These are phyloP conservation scores for Coemansia sp. DNA, from an alignment of 192 early-diverging fungal genomes.

Conservation along the genomic window DNA sequence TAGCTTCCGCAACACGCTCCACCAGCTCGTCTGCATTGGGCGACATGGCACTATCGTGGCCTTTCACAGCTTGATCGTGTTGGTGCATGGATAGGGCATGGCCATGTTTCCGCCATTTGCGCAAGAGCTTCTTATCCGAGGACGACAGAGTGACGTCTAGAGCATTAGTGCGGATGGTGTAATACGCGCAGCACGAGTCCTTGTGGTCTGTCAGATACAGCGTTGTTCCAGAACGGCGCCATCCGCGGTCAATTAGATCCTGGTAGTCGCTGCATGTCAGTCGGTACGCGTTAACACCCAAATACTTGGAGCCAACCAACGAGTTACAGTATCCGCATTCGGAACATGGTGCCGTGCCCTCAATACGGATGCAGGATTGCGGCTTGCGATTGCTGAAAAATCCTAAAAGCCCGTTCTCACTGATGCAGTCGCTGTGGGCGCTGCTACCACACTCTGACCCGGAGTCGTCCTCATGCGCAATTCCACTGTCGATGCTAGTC, in stretches of 20 bases:
- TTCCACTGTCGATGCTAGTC: conserved; percentile 1
- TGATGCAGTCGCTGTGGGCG: neutral
- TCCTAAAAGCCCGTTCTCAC: neutral
- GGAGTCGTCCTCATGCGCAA: neutral
- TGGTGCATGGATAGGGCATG: neutral
- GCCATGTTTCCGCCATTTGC: conserved; percentile 20
- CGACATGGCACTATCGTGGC: neutral
- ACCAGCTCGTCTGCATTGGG: neutral
- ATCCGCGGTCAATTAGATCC: conserved; percentile 48
- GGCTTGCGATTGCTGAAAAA: neutral
- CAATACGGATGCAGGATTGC: neutral
- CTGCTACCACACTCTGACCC: conserved; percentile 2
- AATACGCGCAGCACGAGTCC: conserved; percentile 59
- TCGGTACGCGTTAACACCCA: neutral
- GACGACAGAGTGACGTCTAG: conserved; percentile 12
- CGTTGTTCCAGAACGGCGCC: conserved; percentile 49
- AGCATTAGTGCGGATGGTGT: conserved; percentile 37
- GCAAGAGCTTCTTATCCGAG: conserved; percentile 34
- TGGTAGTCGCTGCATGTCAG: conserved; percentile 49
- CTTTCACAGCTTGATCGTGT: neutral
- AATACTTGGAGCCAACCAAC: conserved; percentile 11
- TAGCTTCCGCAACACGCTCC: neutral
- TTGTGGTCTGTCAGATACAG: conserved; percentile 57
- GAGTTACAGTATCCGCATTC: conserved; percentile 45
- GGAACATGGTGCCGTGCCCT: conserved; percentile 32